Conservation (phyloP, 805 yeast species). For the Debaryomyces tyrocola region DNA sequence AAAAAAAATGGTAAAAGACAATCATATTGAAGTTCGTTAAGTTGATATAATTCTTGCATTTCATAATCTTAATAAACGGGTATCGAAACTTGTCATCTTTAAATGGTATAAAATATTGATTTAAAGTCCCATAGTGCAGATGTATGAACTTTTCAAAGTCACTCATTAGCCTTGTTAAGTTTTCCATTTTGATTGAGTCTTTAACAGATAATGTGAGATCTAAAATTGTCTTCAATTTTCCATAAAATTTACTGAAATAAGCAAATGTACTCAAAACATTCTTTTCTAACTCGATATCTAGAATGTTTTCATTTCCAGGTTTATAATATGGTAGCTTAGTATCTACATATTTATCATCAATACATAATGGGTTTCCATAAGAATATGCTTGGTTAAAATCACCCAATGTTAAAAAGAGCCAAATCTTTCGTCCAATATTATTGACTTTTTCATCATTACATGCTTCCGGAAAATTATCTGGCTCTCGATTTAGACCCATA, state of each 20-base stretch:
- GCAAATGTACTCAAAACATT: slow-evolving; percentile 30
- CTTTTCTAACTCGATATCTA: slow-evolving; percentile 37
- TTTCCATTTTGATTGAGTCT: slow-evolving; percentile 14
- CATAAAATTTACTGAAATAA: slow-evolving; percentile 27
- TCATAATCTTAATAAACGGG: slow-evolving; percentile 23
- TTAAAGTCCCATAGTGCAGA: slow-evolving; percentile 27
- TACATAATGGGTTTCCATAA: slow-evolving; percentile 34
- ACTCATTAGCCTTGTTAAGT: slow-evolving; percentile 21
- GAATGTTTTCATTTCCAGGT: slow-evolving; percentile 36
- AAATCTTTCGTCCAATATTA: slow-evolving; percentile 35
- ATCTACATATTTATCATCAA: slow-evolving; percentile 29
- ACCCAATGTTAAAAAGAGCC: slow-evolving; percentile 31
- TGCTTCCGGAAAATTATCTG: slow-evolving; percentile 44
- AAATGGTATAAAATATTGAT: slow-evolving; percentile 18
- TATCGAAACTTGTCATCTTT: slow-evolving; percentile 12
- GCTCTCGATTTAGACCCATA: slow-evolving; percentile 70
- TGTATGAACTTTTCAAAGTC: slow-evolving; percentile 37
- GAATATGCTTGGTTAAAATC: slow-evolving; percentile 32
- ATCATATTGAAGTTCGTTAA: slow-evolving; percentile 27
- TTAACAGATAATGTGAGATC: slow-evolving; percentile 20
- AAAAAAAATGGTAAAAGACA: slow-evolving; percentile 32
- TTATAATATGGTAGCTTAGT: slow-evolving; percentile 26
- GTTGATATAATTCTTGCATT: slow-evolving; percentile 27
- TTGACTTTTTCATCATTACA: slow-evolving; percentile 18
- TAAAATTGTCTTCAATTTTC: slow-evolving; percentile 26